Percentiles rank a stretch among this genome's conserved stretches.
Evolutionary conservation across 2,329 filamentous ascomycete species (phyloP).

Genomic region (Drechmeria coniospora): DNA sequence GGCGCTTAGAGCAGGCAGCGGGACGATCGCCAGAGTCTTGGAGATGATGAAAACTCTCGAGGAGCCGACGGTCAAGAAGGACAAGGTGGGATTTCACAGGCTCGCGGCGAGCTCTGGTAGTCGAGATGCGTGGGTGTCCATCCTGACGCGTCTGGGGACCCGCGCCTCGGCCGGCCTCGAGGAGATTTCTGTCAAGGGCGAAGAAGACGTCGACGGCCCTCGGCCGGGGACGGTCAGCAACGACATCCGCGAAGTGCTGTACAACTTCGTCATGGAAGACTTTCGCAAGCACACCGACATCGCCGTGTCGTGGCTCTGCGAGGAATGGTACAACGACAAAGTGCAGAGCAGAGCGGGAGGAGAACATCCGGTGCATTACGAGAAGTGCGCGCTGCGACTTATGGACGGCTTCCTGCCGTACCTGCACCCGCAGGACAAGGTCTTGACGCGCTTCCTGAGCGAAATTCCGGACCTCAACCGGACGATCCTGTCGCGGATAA

Average conservation of each 20-base stretch:
- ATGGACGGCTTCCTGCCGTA: conserved; percentile 83
- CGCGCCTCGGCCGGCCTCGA: conserved; percentile 59
- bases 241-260: conserved; percentile 65
- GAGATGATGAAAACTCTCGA: conserved; percentile 61
- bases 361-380: conserved; percentile 51
- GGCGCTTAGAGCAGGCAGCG: conserved; percentile 57
- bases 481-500: conserved; percentile 58
- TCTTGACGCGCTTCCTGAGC: conserved; percentile 78
- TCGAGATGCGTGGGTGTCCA: conserved; percentile 78
- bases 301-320: conserved; percentile 84
- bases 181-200: conserved; percentile 38
- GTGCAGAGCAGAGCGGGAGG: conserved; percentile 25
- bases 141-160: conserved; percentile 74
- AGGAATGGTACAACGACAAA: conserved; percentile 94
- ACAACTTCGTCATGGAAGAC: conserved; percentile 78
- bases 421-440: conserved; percentile 78
- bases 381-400: conserved; percentile 64
- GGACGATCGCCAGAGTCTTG: conserved; percentile 63
- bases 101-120: conserved; percentile 74
- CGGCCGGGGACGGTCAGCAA: conserved; percentile 38
- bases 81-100: conserved; percentile 62
- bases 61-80: conserved; percentile 43
- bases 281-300: conserved; percentile 81
- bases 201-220: conserved; percentile 35
- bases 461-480: conserved; percentile 72